A percentile compares a stretch with the other conserved stretches of the same genome.
These are phyloP conservation scores for Fomitopsis palustris DNA, from an alignment of 1,284 basidiomycete genomes.

Conservation along the genomic window DNA sequence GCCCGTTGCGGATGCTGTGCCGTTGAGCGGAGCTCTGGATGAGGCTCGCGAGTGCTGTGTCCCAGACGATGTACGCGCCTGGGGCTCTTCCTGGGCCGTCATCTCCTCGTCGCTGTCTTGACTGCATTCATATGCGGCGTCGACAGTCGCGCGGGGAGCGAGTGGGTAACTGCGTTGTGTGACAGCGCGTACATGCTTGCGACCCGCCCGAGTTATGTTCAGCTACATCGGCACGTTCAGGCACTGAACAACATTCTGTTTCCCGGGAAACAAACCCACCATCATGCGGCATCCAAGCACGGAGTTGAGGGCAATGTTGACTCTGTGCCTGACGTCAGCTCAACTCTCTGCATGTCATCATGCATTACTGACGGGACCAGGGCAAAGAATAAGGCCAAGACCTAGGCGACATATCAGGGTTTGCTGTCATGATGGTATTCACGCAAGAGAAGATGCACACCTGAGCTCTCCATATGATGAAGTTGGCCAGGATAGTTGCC, in stretches of 20 bases:
- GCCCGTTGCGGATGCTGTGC: neutral
- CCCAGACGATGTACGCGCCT: neutral
- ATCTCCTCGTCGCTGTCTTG: neutral
- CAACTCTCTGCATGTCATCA: neutral
- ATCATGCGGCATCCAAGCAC: constrained; percentile 10
- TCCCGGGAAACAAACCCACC: neutral
- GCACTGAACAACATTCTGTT: neutral
- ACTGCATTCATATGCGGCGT: neutral
- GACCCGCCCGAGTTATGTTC: neutral
- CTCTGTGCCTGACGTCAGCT: neutral
- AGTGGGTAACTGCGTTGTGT: neutral
- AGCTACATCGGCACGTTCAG: neutral
- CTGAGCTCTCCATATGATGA: constrained; percentile 6
- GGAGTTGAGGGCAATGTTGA: constrained; percentile 3
- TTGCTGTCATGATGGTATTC: neutral
- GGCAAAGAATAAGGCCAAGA: neutral
- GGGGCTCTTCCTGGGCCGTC: neutral
- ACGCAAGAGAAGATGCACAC: neutral
- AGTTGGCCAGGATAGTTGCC: constrained; percentile 5
- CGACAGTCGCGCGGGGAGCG: neutral
- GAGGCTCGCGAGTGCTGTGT: neutral
- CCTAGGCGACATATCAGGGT: neutral
- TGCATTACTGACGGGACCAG: neutral
- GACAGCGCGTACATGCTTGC: neutral
- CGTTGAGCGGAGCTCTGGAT: neutral